These are phyloP conservation scores for Giardia muris DNA, from an alignment of 208 protist species.

Conservation along the genomic window DNA sequence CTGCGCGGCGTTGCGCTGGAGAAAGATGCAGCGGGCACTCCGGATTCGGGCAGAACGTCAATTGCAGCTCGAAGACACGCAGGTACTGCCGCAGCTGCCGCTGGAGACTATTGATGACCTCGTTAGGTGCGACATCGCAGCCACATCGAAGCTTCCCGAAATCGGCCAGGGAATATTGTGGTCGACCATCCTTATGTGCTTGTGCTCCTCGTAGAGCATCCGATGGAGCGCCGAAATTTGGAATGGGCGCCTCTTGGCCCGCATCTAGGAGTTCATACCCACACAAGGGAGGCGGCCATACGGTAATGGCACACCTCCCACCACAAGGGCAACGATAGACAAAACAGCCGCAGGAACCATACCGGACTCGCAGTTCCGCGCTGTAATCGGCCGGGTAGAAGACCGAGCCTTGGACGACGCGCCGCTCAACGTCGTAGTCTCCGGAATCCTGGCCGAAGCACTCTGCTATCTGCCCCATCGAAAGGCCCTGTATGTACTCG, in stretches of 20 bases:
- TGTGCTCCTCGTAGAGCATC: neutral
- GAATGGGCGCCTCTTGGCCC: neutral
- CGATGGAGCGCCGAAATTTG: neutral
- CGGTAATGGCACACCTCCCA: neutral
- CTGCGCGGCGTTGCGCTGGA: neutral
- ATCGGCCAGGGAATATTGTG: neutral
- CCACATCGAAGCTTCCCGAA: neutral
- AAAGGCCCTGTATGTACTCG: neutral
- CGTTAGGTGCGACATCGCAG: neutral
- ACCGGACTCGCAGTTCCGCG: neutral
- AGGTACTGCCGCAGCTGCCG: neutral
- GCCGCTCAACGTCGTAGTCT: neutral
- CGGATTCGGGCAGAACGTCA: neutral
- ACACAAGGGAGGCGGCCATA: neutral
- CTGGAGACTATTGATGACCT: neutral
- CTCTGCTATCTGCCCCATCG: neutral
- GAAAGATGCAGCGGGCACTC: neutral
- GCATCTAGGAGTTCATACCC: neutral
- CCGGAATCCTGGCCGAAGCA: neutral
- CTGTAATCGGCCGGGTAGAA: neutral
- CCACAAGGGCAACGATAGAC: slow-evolving; percentile 1
- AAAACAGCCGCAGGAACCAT: neutral
- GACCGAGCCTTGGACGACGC: neutral
- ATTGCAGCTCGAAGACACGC: neutral
- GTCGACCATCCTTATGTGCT: neutral